Evolutionary conservation across 257 asterid genomes (phyloP).

Genomic region (Solanum paucissectum): DNA sequence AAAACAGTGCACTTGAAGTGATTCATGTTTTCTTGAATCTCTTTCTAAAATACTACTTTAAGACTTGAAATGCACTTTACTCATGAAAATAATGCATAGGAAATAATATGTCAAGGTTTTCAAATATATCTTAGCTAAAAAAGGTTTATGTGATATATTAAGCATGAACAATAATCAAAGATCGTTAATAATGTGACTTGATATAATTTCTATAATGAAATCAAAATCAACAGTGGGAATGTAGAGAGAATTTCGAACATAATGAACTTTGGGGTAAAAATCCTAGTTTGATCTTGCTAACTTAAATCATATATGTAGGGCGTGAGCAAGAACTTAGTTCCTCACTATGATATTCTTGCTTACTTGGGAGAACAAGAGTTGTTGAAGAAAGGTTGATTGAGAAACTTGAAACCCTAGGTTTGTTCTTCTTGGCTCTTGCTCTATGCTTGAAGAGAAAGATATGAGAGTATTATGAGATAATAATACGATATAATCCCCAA

Average conservation of each 20-base stretch:
- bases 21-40: neutral
- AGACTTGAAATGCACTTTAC: neutral
- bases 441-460: neutral
- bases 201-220: no score
- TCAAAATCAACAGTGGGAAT: neutral
- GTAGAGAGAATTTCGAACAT: neutral
- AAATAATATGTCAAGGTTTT: neutral
- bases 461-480: neutral
- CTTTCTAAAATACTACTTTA: no score
- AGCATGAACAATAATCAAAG: neutral
- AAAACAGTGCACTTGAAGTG: neutral
- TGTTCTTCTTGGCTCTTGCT: neutral
- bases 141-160: neutral
- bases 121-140: neutral
- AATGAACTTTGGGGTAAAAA: neutral
- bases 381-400: neutral
- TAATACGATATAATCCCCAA: neutral
- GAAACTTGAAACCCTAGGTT: neutral
- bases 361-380: neutral
- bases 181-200: neutral
- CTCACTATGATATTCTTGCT: neutral
- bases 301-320: neutral
- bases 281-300: neutral
- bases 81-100: neutral
- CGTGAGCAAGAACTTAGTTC: neutral